phyloP scores from a whole-genome alignment of 75 land plant genomes.

The Selaginella moellendorffii region DNA sequence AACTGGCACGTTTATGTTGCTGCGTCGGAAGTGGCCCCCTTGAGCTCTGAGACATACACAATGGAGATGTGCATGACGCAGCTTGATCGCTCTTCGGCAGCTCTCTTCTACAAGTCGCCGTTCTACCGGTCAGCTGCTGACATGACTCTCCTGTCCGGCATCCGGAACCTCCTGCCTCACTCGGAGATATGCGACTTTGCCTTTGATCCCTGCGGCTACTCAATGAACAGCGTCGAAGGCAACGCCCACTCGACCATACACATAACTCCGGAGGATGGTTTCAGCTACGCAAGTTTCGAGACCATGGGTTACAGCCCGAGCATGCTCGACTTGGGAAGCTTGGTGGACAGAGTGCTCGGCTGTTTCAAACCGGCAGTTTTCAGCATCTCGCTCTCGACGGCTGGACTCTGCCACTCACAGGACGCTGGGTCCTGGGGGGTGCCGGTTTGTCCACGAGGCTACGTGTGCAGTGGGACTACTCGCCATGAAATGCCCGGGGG shows the following conservation, averaged over 20 bases:
- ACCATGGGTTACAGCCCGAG: slow-evolving; percentile 40
- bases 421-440: slow-evolving; percentile 13
- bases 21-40: slow-evolving; percentile 12
- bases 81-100: slow-evolving; percentile 32
- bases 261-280: slow-evolving; percentile 77
- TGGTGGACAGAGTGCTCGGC: slow-evolving; percentile 39
- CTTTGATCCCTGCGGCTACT: slow-evolving; percentile 83
- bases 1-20: slow-evolving; percentile 69
- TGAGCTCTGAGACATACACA: slow-evolving; percentile 20
- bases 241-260: slow-evolving; percentile 55
- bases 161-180: slow-evolving; percentile 39
- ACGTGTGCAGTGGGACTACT: slow-evolving; percentile 17
- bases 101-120: slow-evolving; percentile 37
- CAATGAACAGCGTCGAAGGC: slow-evolving; percentile 59
- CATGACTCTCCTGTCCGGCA: slow-evolving; percentile 52
- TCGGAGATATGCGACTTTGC: slow-evolving; percentile 64
- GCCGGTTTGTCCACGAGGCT: slow-evolving; percentile 19
- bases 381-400: slow-evolving; percentile 27
- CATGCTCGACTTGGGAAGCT: slow-evolving; percentile 14
- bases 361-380: slow-evolving; percentile 50
- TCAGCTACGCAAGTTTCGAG: slow-evolving; percentile 84
- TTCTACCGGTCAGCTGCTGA: slow-evolving; percentile 22
- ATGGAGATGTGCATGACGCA: slow-evolving; percentile 79
- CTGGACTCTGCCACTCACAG: neutral
- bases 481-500: slow-evolving; percentile 33